Evolutionary conservation across 805 yeast species (phyloP).

Genomic region (Candida succiphila): DNA sequence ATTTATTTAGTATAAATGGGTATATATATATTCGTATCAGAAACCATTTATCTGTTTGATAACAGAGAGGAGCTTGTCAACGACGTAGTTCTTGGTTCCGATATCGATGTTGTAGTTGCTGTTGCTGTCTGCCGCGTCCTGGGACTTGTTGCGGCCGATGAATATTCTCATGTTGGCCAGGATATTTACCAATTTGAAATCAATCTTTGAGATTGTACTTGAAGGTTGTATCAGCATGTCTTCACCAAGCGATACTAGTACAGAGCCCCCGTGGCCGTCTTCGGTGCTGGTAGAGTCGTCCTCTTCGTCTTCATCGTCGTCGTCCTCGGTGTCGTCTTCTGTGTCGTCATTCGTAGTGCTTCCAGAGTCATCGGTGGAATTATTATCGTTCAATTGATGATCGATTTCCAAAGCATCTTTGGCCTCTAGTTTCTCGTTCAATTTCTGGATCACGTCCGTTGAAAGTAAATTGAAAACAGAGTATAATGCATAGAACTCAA

Average conservation of each 20-base stretch:
- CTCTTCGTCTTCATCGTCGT: constrained; percentile 2
- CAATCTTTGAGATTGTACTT: constrained; percentile 11
- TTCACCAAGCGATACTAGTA: not conserved
- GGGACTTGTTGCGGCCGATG: too few species aligned
- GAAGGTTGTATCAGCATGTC: too few species aligned
- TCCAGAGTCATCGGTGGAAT: not conserved
- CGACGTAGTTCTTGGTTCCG: constrained; percentile 11
- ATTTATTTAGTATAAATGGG: not conserved
- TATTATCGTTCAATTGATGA: not conserved
- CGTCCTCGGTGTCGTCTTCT: constrained; percentile 1
- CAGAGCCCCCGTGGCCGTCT: not conserved
- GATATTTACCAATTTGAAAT: constrained; percentile 16
- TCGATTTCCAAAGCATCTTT: too few species aligned
- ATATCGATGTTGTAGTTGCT: too few species aligned
- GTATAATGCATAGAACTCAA: constrained; percentile 17
- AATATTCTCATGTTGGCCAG: constrained; percentile 21
- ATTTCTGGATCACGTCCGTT: constrained; percentile 7
- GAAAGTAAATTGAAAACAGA: constrained; percentile 12
- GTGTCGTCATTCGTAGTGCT: constrained; percentile 1
- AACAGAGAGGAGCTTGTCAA: constrained; percentile 14
- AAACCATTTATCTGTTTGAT: constrained; percentile 16
- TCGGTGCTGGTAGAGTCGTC: not conserved
- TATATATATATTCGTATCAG: constrained; percentile 1
- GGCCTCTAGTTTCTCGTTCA: too few species aligned
- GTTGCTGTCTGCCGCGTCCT: too few species aligned